Evolutionary conservation across 225 moss, liverwort and hornwort genomes (phyloP).

Genomic region (Thuidium tamariscinum): DNA sequence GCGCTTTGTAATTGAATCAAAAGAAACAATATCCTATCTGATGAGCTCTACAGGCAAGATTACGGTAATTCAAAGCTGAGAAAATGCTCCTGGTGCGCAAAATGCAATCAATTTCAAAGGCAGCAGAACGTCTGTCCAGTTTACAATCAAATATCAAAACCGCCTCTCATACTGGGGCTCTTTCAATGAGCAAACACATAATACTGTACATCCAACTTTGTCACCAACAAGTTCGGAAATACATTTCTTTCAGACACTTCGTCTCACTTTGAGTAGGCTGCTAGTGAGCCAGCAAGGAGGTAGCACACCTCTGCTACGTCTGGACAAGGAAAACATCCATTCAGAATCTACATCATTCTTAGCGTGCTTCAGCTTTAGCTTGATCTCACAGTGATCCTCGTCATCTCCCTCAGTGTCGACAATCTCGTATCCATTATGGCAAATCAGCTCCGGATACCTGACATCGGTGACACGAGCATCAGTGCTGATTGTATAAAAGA

Average conservation of each 20-base stretch:
- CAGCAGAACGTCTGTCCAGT: not conserved
- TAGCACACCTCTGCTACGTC: conserved; percentile 19
- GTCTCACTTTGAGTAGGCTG: conserved; percentile 18
- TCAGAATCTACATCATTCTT: not conserved
- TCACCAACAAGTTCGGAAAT: not conserved
- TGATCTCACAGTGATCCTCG: conserved; percentile 22
- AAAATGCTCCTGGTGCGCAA: not conserved
- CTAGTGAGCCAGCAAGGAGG: conserved; percentile 42
- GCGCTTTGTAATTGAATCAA: not conserved
- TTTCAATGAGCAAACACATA: not conserved
- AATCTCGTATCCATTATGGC: conserved; percentile 49
- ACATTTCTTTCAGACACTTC: not conserved
- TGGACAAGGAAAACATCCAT: conserved; percentile 30
- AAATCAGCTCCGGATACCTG: conserved; percentile 61
- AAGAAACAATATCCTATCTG: not conserved
- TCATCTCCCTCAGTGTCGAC: conserved; percentile 1
- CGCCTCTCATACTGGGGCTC: not conserved
- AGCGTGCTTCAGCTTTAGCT: conserved; percentile 3
- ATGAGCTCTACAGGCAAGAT: not conserved
- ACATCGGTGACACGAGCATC: not conserved
- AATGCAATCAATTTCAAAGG: not conserved
- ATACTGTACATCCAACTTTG: not conserved
- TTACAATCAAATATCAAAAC: not conserved
- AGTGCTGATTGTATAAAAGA: not conserved
- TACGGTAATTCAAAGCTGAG: too few species aligned